Evolutionary conservation across 768 basidiomycete species (phyloP).

Genomic region (Gelatoporia subvermispora): DNA sequence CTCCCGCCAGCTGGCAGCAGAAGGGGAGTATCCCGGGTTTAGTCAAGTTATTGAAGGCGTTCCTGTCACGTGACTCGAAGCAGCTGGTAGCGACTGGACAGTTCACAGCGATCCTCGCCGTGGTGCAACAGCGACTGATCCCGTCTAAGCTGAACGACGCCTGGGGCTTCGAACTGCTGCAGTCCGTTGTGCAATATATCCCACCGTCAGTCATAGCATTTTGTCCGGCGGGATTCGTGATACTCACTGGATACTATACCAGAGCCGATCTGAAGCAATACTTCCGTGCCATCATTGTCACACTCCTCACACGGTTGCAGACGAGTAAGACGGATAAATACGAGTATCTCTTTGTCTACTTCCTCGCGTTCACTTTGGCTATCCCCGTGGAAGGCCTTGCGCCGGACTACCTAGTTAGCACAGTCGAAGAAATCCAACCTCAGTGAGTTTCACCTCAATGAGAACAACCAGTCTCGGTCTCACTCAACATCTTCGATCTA

Average conservation of each 20-base stretch:
- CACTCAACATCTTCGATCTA: too few species aligned
- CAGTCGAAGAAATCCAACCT: slow-evolving; percentile 79
- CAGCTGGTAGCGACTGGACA: slow-evolving; percentile 71
- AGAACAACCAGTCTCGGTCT: slow-evolving; percentile 14
- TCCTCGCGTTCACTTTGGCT: slow-evolving; percentile 73
- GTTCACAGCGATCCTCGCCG: slow-evolving; percentile 73
- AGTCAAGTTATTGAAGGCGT: slow-evolving; percentile 82
- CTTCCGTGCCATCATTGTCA: slow-evolving; percentile 69
- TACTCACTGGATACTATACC: slow-evolving; percentile 1
- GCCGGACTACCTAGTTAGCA: slow-evolving; percentile 75
- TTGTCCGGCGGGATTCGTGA: too few species aligned
- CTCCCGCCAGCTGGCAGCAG: slow-evolving; percentile 85
- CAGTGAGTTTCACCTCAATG: slow-evolving; percentile 44
- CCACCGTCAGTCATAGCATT: slow-evolving; percentile 55
- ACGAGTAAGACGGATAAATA: slow-evolving; percentile 86
- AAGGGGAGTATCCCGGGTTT: slow-evolving; percentile 94
- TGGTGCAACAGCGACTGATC: slow-evolving; percentile 86
- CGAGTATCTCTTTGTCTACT: slow-evolving; percentile 75
- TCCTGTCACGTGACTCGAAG: slow-evolving; percentile 63
- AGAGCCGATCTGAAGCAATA: slow-evolving; percentile 67
- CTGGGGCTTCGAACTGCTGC: slow-evolving; percentile 88
- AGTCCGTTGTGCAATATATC: slow-evolving; percentile 66
- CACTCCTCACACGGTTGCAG: slow-evolving; percentile 81
- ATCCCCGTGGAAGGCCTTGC: slow-evolving; percentile 67
- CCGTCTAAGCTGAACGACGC: slow-evolving; percentile 84